Evolutionary conservation across 495 filamentous ascomycete species (phyloP).

Genomic region (Pyronema domesticum): DNA sequence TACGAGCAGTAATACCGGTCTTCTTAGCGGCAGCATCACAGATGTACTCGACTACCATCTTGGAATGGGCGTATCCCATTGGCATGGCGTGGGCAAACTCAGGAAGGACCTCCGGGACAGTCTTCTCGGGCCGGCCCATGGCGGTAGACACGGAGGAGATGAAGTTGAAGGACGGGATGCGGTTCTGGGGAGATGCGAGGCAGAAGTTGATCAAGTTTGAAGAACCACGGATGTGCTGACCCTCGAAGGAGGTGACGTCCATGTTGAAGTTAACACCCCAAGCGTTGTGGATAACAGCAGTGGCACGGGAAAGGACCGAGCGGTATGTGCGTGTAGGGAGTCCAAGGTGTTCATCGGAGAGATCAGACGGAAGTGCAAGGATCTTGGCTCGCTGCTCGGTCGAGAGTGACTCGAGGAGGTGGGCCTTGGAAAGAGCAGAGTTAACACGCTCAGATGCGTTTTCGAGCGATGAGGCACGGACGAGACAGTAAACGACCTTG

Average conservation of each 20-base stretch:
- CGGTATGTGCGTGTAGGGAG: slow-evolving; percentile 25
- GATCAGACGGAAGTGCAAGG: slow-evolving; percentile 26
- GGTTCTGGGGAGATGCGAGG: slow-evolving; percentile 26
- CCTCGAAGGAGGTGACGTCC: slow-evolving; percentile 35
- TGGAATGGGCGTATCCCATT: slow-evolving; percentile 45
- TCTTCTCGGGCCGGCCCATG: slow-evolving; percentile 15
- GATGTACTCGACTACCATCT: slow-evolving; percentile 42
- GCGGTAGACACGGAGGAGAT: slow-evolving; percentile 41
- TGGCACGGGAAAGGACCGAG: slow-evolving; percentile 29
- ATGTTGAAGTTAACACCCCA: slow-evolving; percentile 59
- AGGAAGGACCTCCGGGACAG: slow-evolving; percentile 32
- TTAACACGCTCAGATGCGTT: slow-evolving; percentile 12
- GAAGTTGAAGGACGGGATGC: slow-evolving; percentile 34
- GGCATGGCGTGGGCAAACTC: slow-evolving; percentile 31
- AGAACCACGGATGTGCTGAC: slow-evolving; percentile 38
- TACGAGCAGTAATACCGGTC: slow-evolving; percentile 26
- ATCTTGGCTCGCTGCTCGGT: slow-evolving; percentile 24
- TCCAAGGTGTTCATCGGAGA: slow-evolving; percentile 31
- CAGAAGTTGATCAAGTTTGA: slow-evolving; percentile 39
- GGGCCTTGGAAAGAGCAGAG: slow-evolving; percentile 8
- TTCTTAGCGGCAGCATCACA: slow-evolving; percentile 24
- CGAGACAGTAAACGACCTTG: slow-evolving; percentile 35
- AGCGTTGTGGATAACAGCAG: slow-evolving; percentile 43
- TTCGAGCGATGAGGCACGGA: slow-evolving; percentile 25
- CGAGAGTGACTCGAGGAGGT: slow-evolving; percentile 5